A percentile compares a stretch with the other conserved stretches of the same genome.
phyloP scores from a whole-genome alignment of 345 rosid genomes.

The Melaleuca alternifolia region DNA sequence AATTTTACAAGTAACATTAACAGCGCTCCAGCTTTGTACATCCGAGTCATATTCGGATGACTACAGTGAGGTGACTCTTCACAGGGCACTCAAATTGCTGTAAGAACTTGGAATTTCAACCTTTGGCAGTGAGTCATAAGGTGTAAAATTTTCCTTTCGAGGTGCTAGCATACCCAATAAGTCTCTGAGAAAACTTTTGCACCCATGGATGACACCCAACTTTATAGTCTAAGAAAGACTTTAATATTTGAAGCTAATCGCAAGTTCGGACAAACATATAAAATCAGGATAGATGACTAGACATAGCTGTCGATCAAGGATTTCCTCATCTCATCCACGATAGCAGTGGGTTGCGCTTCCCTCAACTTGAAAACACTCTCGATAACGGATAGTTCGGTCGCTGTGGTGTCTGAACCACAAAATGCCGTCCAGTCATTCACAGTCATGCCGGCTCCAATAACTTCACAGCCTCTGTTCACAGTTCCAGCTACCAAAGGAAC shows the following conservation, averaged over 20 bases:
- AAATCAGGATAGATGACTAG: background rate
- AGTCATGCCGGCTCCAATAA: constrained; percentile 70
- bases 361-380: constrained; percentile 90
- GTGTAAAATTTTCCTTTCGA: background rate
- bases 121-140: background rate
- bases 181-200: background rate
- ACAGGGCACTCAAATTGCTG: background rate
- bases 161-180: background rate
- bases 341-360: constrained; percentile 78
- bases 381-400: constrained; percentile 77
- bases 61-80: background rate
- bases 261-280: background rate
- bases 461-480: constrained; percentile 83
- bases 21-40: background rate
- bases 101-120: background rate
- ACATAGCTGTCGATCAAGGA: constrained; percentile 76
- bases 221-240: background rate
- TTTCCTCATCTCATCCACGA: constrained; percentile 87
- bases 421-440: constrained; percentile 90
- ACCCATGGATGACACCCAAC: background rate
- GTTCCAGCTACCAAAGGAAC: constrained; percentile 74
- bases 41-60: background rate
- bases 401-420: constrained; percentile 92
- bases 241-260: background rate
- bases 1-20: background rate